phyloP scores from a whole-genome alignment of 1,284 basidiomycete species.

The Ganoderma lingzhi region DNA sequence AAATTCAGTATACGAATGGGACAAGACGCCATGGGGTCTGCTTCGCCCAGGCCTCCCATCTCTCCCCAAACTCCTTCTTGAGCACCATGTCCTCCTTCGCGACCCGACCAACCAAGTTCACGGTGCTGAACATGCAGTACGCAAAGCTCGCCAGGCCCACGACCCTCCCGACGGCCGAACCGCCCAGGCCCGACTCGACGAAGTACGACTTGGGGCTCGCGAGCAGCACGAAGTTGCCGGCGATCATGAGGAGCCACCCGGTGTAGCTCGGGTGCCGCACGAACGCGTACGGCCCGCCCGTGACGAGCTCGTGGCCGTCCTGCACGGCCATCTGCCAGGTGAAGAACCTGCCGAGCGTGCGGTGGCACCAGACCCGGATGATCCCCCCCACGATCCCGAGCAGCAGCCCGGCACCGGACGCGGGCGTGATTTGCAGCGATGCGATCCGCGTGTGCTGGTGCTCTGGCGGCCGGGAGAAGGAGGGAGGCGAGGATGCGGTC shows the following conservation, averaged over 20 bases:
- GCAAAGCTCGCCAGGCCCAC: slow-evolving; percentile 1
- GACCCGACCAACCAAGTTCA: slow-evolving; percentile 8
- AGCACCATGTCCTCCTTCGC: slow-evolving; percentile 25
- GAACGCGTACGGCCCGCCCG: slow-evolving; percentile 30
- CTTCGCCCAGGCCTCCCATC: slow-evolving; percentile 27
- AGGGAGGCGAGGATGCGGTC: background rate
- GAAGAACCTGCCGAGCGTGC: slow-evolving; percentile 26
- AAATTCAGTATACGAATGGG: slow-evolving; percentile 23
- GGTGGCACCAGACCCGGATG: slow-evolving; percentile 24
- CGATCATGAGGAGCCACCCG: slow-evolving; percentile 16
- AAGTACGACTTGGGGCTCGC: slow-evolving; percentile 9
- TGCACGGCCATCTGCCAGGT: slow-evolving; percentile 27
- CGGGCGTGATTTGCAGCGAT: slow-evolving; percentile 4
- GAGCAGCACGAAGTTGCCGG: slow-evolving; percentile 16
- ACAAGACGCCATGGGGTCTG: slow-evolving; percentile 24
- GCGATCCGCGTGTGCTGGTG: background rate
- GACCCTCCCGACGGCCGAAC: background rate
- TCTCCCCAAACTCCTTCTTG: slow-evolving; percentile 23
- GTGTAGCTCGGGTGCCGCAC: slow-evolving; percentile 33
- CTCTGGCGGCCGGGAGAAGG: background rate
- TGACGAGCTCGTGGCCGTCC: slow-evolving; percentile 28
- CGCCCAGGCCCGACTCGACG: slow-evolving; percentile 13
- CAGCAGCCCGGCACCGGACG: slow-evolving; percentile 1
- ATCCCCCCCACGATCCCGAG: slow-evolving; percentile 13
- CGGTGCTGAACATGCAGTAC: slow-evolving; percentile 5